Conservation (phyloP, 768 basidiomycete species). For the Roridomyces roridus region DNA sequence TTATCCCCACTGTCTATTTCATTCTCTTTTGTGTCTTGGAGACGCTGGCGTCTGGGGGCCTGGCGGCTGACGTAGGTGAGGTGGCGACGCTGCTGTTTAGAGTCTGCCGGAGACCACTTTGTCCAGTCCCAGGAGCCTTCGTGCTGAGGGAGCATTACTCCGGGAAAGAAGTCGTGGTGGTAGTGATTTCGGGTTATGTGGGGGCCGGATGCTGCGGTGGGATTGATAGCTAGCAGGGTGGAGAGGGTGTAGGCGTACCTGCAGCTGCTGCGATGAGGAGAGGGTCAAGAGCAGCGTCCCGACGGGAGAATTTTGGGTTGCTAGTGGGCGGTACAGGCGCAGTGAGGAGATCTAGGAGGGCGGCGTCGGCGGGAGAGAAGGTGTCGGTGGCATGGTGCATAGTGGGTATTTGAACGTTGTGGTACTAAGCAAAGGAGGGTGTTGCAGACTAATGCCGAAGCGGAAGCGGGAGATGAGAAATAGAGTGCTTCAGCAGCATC, state of each 20-base stretch:
- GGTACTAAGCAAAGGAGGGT: no score
- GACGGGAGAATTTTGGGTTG: conserved; percentile 54
- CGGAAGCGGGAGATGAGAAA: no score
- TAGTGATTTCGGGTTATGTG: conserved; percentile 88
- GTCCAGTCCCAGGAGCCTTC: conserved; percentile 66
- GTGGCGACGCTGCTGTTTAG: conserved; percentile 49
- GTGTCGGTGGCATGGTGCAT: conserved; percentile 26
- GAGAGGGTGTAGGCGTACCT: conserved; percentile 2
- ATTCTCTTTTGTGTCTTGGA: conserved; percentile 61
- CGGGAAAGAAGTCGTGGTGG: conserved; percentile 79
- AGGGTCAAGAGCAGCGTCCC: conserved; percentile 80
- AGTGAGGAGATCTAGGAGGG: conserved; percentile 71
- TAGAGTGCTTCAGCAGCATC: no score
- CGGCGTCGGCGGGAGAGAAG: conserved; percentile 57
- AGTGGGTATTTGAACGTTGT: no score
- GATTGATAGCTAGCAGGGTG: background rate
- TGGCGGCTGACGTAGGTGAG: conserved; percentile 76
- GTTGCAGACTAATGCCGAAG: no score
- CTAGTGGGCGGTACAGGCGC: conserved; percentile 49
- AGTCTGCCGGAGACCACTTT: conserved; percentile 55
- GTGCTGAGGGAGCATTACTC: conserved; percentile 54
- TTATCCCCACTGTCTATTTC: conserved; percentile 46
- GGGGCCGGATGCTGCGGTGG: conserved; percentile 65
- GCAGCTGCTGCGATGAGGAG: conserved; percentile 75
- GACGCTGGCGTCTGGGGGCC: conserved; percentile 70